Percentiles rank a stretch among this genome's conserved stretches.
Conservation (phyloP, 2,329 filamentous ascomycete species). For the Arthroderma sp. region DNA sequence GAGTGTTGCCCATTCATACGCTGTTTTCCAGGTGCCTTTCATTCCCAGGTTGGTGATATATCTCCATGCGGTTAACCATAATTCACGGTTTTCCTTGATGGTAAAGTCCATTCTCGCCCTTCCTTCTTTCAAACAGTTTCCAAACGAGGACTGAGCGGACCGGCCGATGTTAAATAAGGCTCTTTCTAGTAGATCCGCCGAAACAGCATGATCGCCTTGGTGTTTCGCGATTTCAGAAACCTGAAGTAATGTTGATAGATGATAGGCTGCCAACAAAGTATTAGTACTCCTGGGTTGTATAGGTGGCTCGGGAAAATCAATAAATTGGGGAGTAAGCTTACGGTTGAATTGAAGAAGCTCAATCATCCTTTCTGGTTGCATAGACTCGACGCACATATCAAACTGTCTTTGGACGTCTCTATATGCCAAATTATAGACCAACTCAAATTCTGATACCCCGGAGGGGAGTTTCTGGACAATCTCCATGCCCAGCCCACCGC, state of each 20-base stretch:
- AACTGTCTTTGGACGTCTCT: conserved; percentile 64
- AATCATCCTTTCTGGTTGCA: conserved; percentile 76
- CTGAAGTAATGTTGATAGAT: conserved; percentile 85
- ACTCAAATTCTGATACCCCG: conserved; percentile 60
- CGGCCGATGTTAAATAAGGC: conserved; percentile 90
- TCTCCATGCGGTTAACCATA: conserved; percentile 80
- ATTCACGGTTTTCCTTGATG: conserved; percentile 76
- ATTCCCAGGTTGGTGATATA: conserved; percentile 75
- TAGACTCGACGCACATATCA: conserved; percentile 61
- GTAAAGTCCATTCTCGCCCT: conserved; percentile 69
- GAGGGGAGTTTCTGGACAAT: conserved; percentile 42
- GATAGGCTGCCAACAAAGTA: conserved; percentile 48
- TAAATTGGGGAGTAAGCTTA: conserved; percentile 18
- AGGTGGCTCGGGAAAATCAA: background rate
- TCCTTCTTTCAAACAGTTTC: conserved; percentile 60
- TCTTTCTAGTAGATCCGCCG: conserved; percentile 77
- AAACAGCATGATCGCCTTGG: conserved; percentile 73
- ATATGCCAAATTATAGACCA: conserved; percentile 62
- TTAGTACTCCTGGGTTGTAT: background rate
- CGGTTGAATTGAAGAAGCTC: conserved; percentile 56
- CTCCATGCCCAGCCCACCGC: conserved; percentile 75
- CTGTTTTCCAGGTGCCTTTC: conserved; percentile 88
- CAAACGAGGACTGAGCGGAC: conserved; percentile 70
- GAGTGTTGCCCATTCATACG: conserved; percentile 85
- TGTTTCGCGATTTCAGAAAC: conserved; percentile 86